Evolutionary conservation across 208 protist genomes (phyloP).

Genomic region (Herpetomonas samuelpessoai): DNA sequence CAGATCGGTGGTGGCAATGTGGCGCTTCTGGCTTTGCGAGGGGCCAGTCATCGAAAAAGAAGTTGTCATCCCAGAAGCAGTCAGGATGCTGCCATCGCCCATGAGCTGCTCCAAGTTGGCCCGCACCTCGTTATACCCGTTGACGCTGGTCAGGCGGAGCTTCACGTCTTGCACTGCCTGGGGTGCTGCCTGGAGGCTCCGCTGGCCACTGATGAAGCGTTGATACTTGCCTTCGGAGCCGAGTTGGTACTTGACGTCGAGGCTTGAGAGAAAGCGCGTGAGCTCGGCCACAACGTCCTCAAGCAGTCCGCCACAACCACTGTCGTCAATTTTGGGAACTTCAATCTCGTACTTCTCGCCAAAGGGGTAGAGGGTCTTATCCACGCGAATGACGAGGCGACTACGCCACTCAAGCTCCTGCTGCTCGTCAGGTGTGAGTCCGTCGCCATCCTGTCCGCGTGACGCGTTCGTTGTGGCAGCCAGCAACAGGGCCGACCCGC

Average conservation of each 20-base stretch:
- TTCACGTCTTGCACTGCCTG: conserved; percentile 50
- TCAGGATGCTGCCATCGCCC: background rate
- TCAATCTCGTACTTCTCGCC: conserved; percentile 73
- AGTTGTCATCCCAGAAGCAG: conserved; percentile 3
- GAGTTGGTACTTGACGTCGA: conserved; percentile 34
- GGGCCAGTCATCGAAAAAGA: background rate
- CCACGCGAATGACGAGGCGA: conserved; percentile 28
- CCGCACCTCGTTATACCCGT: conserved; percentile 57
- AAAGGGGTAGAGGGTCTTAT: conserved; percentile 57
- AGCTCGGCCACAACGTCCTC: conserved; percentile 52
- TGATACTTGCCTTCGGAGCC: conserved; percentile 69
- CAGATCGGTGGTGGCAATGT: conserved; percentile 17
- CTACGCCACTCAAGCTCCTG: conserved; percentile 19
- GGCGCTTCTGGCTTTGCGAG: background rate
- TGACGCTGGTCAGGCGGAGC: conserved; percentile 40
- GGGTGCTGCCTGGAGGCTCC: conserved; percentile 17
- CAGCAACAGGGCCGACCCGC: conserved; percentile 10
- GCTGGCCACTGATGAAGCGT: conserved; percentile 45
- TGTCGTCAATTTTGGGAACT: conserved; percentile 30
- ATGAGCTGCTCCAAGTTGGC: conserved; percentile 33
- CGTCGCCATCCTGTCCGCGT: background rate
- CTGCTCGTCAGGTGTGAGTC: conserved; percentile 4
- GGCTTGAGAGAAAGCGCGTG: conserved; percentile 24
- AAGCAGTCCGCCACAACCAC: conserved; percentile 14
- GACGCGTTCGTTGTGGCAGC: background rate